Evolutionary conservation across 768 basidiomycete species (phyloP).

Genomic region (Dacryopinax spathularia): DNA sequence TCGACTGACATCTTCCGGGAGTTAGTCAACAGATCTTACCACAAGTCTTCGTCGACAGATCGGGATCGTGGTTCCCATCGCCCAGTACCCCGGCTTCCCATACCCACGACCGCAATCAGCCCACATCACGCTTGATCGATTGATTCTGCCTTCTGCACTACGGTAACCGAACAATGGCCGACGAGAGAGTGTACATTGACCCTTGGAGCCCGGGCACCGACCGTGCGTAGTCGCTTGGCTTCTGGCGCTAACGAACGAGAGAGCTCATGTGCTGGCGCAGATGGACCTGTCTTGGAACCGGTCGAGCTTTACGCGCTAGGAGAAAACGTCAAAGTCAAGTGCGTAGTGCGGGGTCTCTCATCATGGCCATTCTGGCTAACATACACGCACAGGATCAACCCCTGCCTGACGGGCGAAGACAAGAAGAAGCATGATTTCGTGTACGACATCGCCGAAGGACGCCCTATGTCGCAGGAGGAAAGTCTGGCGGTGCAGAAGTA

Average conservation of each 20-base stretch:
- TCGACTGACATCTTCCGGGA: too few relatives aligned
- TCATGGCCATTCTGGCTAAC: neutral
- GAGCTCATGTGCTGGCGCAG: too few relatives aligned
- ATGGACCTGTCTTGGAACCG: neutral
- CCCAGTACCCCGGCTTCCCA: too few relatives aligned
- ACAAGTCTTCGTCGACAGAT: too few relatives aligned
- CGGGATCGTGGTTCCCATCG: too few relatives aligned
- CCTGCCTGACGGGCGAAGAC: neutral
- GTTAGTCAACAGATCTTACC: too few relatives aligned
- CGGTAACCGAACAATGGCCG: neutral
- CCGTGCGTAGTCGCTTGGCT: neutral
- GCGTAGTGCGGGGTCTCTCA: neutral
- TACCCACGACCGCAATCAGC: too few relatives aligned
- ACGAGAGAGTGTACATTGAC: slow-evolving; percentile 1
- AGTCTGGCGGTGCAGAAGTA: neutral
- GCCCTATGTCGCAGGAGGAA: neutral
- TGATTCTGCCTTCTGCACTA: neutral
- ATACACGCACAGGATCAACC: neutral
- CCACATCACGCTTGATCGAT: neutral
- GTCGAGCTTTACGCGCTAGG: neutral
- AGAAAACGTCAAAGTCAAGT: neutral
- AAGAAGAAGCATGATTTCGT: slow-evolving; percentile 3
- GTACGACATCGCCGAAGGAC: neutral
- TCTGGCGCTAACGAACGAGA: neutral
- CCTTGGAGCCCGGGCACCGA: slow-evolving; percentile 3